A percentile compares a stretch with the other conserved stretches of the same genome.
These are phyloP conservation scores for Austroboletus eburneus DNA, from an alignment of 768 basidiomycete genomes.

Conservation along the genomic window DNA sequence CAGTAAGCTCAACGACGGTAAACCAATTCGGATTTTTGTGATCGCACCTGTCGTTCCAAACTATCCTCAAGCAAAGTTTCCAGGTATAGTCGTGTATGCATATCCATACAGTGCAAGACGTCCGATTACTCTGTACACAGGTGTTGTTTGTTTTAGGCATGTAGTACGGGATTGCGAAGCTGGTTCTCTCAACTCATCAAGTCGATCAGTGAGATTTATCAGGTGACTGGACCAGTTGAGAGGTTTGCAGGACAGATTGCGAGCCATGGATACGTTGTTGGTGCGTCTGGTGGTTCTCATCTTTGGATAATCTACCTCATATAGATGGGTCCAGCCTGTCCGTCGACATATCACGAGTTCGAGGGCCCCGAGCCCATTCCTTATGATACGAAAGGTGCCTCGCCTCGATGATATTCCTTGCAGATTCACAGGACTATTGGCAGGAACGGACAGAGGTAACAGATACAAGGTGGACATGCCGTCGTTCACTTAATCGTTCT, in stretches of 20 bases:
- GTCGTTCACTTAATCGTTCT: neutral
- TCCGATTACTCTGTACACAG: constrained; percentile 32
- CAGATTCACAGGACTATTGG: neutral
- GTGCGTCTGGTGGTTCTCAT: constrained; percentile 36
- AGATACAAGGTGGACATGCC: constrained; percentile 64
- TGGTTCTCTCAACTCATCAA: neutral
- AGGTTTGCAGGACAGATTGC: constrained; percentile 86
- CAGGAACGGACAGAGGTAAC: constrained; percentile 90
- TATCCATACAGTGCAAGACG: neutral
- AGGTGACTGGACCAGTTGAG: constrained; percentile 96
- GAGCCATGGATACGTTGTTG: constrained; percentile 80
- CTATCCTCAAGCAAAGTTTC: constrained; percentile 89
- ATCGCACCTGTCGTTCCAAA: constrained; percentile 75
- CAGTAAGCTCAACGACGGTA: constrained; percentile 57
- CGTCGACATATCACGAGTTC: constrained; percentile 90
- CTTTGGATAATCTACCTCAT: neutral
- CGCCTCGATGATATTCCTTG: neutral
- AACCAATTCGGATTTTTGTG: constrained; percentile 76
- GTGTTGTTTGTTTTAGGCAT: constrained; percentile 80
- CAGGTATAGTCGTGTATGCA: constrained; percentile 44
- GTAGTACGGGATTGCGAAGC: neutral
- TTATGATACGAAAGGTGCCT: constrained; percentile 77
- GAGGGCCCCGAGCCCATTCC: constrained; percentile 83
- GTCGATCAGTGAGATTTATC: constrained; percentile 79
- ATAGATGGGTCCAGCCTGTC: constrained; percentile 51